These are phyloP conservation scores for Middelhovenomyces tepae DNA, from an alignment of 805 yeast genomes.

Conservation along the genomic window DNA sequence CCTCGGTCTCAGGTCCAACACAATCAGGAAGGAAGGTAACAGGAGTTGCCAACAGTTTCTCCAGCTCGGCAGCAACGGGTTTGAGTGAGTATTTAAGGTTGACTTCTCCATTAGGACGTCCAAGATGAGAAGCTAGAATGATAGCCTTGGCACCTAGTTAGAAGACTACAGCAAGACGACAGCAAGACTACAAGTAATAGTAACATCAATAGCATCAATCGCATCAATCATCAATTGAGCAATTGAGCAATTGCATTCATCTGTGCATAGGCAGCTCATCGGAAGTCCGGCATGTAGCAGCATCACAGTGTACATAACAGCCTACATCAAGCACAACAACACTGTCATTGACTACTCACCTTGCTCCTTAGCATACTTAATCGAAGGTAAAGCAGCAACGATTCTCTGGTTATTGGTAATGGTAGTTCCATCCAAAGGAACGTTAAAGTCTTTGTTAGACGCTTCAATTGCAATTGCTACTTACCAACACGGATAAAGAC, in stretches of 20 bases:
- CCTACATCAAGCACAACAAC: too few species aligned
- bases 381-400: conserved; percentile 98
- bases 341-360: conserved; percentile 19
- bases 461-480: conserved; percentile 8
- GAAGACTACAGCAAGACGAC: conserved; percentile 2
- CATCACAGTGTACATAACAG: too few species aligned
- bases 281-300: too few species aligned
- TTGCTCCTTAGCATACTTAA: conserved; percentile 85
- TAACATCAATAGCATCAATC: not conserved
- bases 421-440: conserved; percentile 76
- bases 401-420: conserved; percentile 99
- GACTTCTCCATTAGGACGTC: conserved; percentile 97
- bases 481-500: conserved; percentile 96
- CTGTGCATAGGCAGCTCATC: too few species aligned
- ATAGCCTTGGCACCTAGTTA: conserved; percentile 72
- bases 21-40: conserved; percentile 82
- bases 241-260: not conserved
- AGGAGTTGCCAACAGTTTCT: conserved; percentile 59
- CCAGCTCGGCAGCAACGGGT: conserved; percentile 89
- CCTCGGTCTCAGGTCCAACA: conserved; percentile 87
- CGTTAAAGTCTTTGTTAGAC: conserved; percentile 31
- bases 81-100: conserved; percentile 80
- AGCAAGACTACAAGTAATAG: not conserved
- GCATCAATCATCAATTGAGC: not conserved
- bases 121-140: conserved; percentile 92